Conservation (phyloP, 164 flowering plant genomes). For the Liquidambar formosana region DNA sequence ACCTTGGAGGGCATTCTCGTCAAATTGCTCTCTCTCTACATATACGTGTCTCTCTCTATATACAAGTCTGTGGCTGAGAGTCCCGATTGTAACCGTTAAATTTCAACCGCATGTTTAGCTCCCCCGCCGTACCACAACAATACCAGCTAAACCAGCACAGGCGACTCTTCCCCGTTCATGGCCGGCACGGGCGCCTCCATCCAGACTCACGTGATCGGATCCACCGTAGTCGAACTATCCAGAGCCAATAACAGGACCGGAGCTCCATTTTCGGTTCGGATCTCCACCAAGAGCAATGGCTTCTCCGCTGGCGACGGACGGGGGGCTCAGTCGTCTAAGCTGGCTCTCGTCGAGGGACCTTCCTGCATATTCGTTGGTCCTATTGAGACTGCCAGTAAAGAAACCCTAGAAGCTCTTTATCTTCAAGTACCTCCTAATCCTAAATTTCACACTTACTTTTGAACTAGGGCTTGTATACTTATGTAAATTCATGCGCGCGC, state of each 20-base stretch:
- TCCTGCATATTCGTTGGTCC: constrained; percentile 92
- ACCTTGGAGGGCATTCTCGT: not conserved
- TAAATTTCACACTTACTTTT: not conserved
- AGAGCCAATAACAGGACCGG: constrained; percentile 25
- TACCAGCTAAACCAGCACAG: not conserved
- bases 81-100: not conserved
- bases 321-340: not conserved
- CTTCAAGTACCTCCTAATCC: constrained; percentile 44
- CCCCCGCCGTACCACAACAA: not conserved
- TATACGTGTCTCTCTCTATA: not conserved
- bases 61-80: constrained; percentile 6
- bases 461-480: too few species aligned
- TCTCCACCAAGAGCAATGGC: constrained; percentile 31
- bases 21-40: not conserved
- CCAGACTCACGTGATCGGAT: constrained; percentile 37
- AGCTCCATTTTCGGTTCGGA: constrained; percentile 39
- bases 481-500: too few species aligned
- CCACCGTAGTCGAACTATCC: constrained; percentile 28
- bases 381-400: constrained; percentile 78
- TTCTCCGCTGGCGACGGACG: constrained; percentile 13
- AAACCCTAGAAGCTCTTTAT: constrained; percentile 90
- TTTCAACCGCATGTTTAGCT: not conserved
- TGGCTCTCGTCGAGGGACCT: constrained; percentile 60
- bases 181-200: constrained; percentile 47
- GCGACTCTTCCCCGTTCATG: constrained; percentile 34